Conservation (phyloP, 305 asterid genomes). For the Striga hermonthica region DNA sequence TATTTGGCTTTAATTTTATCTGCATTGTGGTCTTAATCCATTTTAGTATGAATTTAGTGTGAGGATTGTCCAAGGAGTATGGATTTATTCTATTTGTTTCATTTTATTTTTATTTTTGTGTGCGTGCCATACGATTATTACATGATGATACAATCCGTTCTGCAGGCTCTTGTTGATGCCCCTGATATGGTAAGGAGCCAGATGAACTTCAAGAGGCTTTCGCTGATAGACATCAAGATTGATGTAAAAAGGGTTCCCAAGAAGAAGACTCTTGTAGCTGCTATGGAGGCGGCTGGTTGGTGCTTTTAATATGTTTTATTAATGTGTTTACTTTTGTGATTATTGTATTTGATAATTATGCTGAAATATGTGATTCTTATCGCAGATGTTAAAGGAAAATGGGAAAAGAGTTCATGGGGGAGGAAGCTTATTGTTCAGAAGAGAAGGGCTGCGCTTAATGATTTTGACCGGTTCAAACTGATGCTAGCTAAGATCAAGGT, state of each 20-base stretch:
- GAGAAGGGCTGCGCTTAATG: conserved; percentile 76
- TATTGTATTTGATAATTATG: background rate
- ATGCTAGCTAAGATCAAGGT: conserved; percentile 97
- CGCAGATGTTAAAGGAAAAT: conserved; percentile 65
- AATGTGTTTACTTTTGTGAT: background rate
- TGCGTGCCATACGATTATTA: background rate
- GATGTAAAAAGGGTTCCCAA: conserved; percentile 4
- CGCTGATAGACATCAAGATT: conserved; percentile 3
- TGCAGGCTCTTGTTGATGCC: conserved; percentile 7
- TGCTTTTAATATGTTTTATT: background rate
- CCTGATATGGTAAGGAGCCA: conserved; percentile 7
- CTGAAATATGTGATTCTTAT: background rate
- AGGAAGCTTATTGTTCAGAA: conserved; percentile 86
- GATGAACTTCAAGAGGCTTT: conserved; percentile 8
- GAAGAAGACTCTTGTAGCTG: conserved; percentile 6
- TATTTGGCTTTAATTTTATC: too few relatives aligned
- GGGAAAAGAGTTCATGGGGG: conserved; percentile 98
- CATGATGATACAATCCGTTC: background rate
- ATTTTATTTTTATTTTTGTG: background rate
- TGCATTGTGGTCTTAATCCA: too few relatives aligned
- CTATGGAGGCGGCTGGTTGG: conserved; percentile 6
- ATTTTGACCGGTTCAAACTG: conserved; percentile 82
- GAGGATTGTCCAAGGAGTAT: too few relatives aligned
- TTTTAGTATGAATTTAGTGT: too few relatives aligned
- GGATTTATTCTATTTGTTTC: background rate